Conservation (phyloP, 1,139 yeast genomes). For the Tardiomyces depauwii region DNA sequence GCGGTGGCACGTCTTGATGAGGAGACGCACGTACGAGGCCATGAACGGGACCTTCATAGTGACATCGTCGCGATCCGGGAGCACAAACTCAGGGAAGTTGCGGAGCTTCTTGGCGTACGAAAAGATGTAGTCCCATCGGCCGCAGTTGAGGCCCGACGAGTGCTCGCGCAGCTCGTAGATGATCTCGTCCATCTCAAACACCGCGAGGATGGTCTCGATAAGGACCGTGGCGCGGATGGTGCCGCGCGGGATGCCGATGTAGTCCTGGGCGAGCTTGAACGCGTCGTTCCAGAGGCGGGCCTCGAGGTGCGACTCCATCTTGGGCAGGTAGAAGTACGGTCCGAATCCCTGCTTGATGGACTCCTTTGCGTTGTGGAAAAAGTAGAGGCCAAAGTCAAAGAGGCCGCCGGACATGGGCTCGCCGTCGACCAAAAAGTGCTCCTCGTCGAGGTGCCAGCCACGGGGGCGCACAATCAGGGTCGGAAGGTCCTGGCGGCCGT, state of each 20-base stretch:
- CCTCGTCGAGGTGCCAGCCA: slow-evolving; percentile 77
- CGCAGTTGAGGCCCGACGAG: slow-evolving; percentile 69
- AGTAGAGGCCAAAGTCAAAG: slow-evolving; percentile 69
- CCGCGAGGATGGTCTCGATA: slow-evolving; percentile 68
- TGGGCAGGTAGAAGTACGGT: slow-evolving; percentile 70
- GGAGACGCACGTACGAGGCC: slow-evolving; percentile 55
- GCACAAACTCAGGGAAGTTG: slow-evolving; percentile 48
- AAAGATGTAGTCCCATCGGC: slow-evolving; percentile 77
- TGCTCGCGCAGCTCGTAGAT: slow-evolving; percentile 66
- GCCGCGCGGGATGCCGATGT: slow-evolving; percentile 53
- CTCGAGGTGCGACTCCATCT: slow-evolving; percentile 72
- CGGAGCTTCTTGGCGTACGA: slow-evolving; percentile 59
- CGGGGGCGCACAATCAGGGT: slow-evolving; percentile 76
- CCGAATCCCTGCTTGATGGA: slow-evolving; percentile 51
- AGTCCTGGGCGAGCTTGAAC: slow-evolving; percentile 59
- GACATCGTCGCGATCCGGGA: slow-evolving; percentile 66
- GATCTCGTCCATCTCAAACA: slow-evolving; percentile 74
- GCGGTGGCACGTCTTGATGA: slow-evolving; percentile 61
- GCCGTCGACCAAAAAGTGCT: slow-evolving; percentile 63
- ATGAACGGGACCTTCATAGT: slow-evolving; percentile 70
- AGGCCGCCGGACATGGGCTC: slow-evolving; percentile 65
- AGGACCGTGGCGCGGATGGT: slow-evolving; percentile 71
- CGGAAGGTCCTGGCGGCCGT: slow-evolving; percentile 39
- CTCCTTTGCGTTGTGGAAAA: slow-evolving; percentile 62
- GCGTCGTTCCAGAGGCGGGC: slow-evolving; percentile 74